Conservation (phyloP, 805 yeast species). For the Metschnikowia hibisci region DNA sequence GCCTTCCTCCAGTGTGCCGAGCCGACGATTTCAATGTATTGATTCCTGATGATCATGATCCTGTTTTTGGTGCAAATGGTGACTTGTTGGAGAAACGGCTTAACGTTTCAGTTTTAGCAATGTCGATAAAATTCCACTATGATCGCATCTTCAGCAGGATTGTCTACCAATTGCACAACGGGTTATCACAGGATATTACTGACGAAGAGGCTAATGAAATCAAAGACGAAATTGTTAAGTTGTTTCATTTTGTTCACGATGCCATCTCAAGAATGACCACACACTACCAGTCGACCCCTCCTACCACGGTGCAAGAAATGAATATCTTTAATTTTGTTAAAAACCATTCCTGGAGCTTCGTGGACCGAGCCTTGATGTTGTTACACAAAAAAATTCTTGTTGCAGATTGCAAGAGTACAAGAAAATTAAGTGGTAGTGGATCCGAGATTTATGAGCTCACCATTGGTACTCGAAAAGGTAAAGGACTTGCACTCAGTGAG, state of each 20-base stretch:
- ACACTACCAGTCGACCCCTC: slow-evolving; percentile 33
- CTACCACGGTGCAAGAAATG: slow-evolving; percentile 37
- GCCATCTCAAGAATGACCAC: slow-evolving; percentile 40
- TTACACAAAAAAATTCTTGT: slow-evolving; percentile 41
- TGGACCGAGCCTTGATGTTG: slow-evolving; percentile 50
- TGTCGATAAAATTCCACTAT: slow-evolving; percentile 52
- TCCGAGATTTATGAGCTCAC: slow-evolving; percentile 1
- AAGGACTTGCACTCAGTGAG: slow-evolving; percentile 30
- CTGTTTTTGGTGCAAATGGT: slow-evolving; percentile 25
- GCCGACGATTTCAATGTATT: slow-evolving; percentile 53
- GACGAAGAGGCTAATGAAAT: slow-evolving; percentile 41
- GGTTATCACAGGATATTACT: slow-evolving; percentile 40
- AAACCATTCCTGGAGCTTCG: slow-evolving; percentile 48
- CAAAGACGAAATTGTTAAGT: slow-evolving; percentile 46
- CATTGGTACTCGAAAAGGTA: slow-evolving; percentile 17
- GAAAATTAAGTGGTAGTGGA: background rate
- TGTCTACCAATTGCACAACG: slow-evolving; percentile 49
- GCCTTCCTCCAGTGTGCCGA: slow-evolving; percentile 51
- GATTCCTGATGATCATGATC: slow-evolving; percentile 48
- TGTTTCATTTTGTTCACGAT: slow-evolving; percentile 47
- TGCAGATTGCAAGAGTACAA: slow-evolving; percentile 22
- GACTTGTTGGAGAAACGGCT: slow-evolving; percentile 33
- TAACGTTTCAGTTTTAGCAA: slow-evolving; percentile 44
- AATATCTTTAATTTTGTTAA: slow-evolving; percentile 46
- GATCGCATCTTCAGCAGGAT: slow-evolving; percentile 51